These are phyloP conservation scores for Aspergillus pseudonomiae DNA, from an alignment of 2,329 filamentous ascomycete genomes.

Conservation along the genomic window DNA sequence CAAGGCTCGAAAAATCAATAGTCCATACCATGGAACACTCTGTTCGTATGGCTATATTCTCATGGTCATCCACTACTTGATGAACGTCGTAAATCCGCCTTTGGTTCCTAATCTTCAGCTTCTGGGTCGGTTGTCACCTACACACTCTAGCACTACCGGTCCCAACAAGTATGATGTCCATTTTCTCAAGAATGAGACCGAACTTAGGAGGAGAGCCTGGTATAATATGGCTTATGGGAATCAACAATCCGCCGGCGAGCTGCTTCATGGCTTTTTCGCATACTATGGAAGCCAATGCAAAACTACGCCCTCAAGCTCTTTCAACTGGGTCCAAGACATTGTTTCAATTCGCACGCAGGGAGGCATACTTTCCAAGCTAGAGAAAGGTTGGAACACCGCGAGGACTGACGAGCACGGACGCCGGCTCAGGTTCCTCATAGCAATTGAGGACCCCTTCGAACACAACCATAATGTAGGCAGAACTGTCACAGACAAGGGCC, in stretches of 20 bases:
- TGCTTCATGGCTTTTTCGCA: conserved; percentile 1
- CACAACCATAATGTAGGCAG: conserved; percentile 1
- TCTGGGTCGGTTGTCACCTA: background rate
- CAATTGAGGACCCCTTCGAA: conserved; percentile 1
- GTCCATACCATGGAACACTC: background rate
- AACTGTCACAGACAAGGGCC: background rate
- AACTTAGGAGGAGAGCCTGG: conserved; percentile 65
- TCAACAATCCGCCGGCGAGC: background rate
- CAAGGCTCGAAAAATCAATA: background rate
- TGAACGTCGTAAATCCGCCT: background rate
- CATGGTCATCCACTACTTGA: conserved; percentile 2
- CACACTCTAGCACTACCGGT: background rate
- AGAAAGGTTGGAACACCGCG: background rate
- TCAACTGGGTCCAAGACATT: background rate
- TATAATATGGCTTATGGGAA: background rate
- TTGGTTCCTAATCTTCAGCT: conserved; percentile 3
- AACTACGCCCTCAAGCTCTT: background rate
- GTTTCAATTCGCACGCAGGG: background rate
- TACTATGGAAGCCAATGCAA: background rate
- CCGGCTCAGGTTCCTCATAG: background rate
- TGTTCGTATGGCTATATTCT: conserved; percentile 1
- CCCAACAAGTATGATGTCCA: background rate
- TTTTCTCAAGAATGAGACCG: conserved; percentile 72
- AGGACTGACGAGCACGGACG: background rate
- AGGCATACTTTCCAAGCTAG: background rate